A percentile compares a stretch with the other conserved stretches of the same genome.
Conservation (phyloP, 2,329 filamentous ascomycete genomes). For the Aureobasidium sp. region DNA sequence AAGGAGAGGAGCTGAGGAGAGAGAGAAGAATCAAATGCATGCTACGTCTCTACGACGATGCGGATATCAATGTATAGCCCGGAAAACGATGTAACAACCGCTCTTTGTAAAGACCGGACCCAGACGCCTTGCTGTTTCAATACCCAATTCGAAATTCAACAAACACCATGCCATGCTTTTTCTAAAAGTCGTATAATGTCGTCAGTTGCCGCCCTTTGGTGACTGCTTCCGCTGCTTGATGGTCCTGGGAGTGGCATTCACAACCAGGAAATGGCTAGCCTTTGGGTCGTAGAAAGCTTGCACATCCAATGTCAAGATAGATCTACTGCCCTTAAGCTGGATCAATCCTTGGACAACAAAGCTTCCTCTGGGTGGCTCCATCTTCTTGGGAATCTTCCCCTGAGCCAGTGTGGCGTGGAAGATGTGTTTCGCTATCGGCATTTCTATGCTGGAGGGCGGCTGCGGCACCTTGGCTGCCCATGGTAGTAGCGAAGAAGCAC, state of each 20-base stretch:
- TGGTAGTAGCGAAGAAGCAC: constrained; percentile 17
- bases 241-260: constrained; percentile 23
- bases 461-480: constrained; percentile 21
- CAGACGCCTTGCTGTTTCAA: neutral
- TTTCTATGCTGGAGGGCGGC: constrained; percentile 19
- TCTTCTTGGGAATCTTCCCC: constrained; percentile 26
- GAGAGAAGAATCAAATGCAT: constrained; percentile 40
- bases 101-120: neutral
- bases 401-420: constrained; percentile 21
- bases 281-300: constrained; percentile 39
- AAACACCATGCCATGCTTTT: constrained; percentile 14
- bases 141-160: neutral
- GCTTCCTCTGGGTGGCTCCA: constrained; percentile 36
- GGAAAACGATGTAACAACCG: neutral
- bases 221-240: constrained; percentile 30
- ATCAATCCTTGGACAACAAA: constrained; percentile 39
- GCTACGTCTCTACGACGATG: neutral
- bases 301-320: constrained; percentile 37
- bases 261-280: constrained; percentile 28
- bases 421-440: constrained; percentile 25
- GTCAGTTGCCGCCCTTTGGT: constrained; percentile 31
- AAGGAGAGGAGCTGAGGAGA: constrained; percentile 46
- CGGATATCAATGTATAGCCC: constrained; percentile 10
- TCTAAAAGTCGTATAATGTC: neutral
- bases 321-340: constrained; percentile 37